phyloP scores from a whole-genome alignment of 352 stramenopile species.

The Phytopythium vexans region DNA sequence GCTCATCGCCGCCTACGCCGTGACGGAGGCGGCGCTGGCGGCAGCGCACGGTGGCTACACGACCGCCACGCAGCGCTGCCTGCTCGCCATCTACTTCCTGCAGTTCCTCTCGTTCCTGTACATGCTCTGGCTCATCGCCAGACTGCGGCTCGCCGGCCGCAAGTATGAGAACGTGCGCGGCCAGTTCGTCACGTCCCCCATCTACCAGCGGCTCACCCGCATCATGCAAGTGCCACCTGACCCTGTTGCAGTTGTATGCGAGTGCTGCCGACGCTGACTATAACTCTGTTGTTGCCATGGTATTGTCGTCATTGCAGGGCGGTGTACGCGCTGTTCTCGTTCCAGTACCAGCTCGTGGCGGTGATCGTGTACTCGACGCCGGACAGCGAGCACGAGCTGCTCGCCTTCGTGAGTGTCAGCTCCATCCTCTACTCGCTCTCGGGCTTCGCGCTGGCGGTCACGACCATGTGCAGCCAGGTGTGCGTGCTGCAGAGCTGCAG shows the following conservation, averaged over 20 bases:
- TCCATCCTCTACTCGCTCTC: slow-evolving; percentile 38
- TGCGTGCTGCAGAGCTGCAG: slow-evolving; percentile 40
- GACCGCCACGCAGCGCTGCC: slow-evolving; percentile 4
- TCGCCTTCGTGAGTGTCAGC: slow-evolving; percentile 37
- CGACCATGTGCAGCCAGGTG: slow-evolving; percentile 48
- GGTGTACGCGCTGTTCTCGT: slow-evolving; percentile 35
- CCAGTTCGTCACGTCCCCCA: slow-evolving; percentile 14
- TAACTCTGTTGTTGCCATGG: no score
- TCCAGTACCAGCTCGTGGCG: slow-evolving; percentile 48
- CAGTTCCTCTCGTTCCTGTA: slow-evolving; percentile 12
- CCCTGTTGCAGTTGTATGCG: background rate
- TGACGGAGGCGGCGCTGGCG: slow-evolving; percentile 1
- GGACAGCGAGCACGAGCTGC: slow-evolving; percentile 12
- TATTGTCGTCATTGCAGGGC: no score
- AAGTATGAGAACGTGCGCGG: slow-evolving; percentile 19
- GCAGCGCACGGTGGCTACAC: slow-evolving; percentile 6
- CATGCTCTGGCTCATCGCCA: slow-evolving; percentile 9
- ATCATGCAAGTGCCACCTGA: slow-evolving; percentile 12
- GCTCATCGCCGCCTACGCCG: slow-evolving; percentile 1
- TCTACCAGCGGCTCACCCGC: slow-evolving; percentile 21
- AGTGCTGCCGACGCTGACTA: no score
- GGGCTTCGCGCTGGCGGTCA: slow-evolving; percentile 30
- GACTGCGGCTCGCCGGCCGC: slow-evolving; percentile 7
- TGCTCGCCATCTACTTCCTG: slow-evolving; percentile 8
- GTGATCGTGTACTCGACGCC: slow-evolving; percentile 38